Base-by-base conservation (phyloP, 371 early-diverging fungal genomes). In the Mortierella sp. region DNA sequence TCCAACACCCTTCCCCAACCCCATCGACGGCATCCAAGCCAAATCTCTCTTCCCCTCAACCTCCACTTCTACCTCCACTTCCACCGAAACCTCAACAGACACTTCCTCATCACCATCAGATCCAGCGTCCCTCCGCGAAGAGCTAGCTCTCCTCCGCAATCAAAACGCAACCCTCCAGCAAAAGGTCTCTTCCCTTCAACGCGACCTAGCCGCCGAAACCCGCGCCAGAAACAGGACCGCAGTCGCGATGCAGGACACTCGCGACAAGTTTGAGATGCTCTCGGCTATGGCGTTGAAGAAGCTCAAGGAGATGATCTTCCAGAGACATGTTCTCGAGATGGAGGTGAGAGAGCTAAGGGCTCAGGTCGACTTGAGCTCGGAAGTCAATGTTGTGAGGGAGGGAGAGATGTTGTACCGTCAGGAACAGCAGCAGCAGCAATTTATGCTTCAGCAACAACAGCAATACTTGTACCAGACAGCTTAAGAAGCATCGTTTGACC, bases 221-320 rank as follows among this genome's bases (percentile, higher is more conserved):
- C 77, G 88, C 6, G 80, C 88, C 1, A 84, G 89, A 21, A 80
- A 89, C 48, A 87, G 90, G 48, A 75, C 91, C 7, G 81, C 91
- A 38, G 90, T 89, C 8, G 89, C 91, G 31, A 83, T 92, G 75
- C 88, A 90, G 52, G 89, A 89, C 71, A 86, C 91, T 8, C 81
- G 84, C 28, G 91, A 92, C 54, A 90, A 92, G 50, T 91, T 89
- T 68, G 91, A 92, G 74, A 88, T 91, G 57, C 72, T 92, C 8
- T 89, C 90, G 38, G 92, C 90, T 4, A 75, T 91, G 70, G 92
- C 92, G 0, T 92, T 91, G 81, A 89, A 90, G 77, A 92, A 91
- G 65, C 76, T 92, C 19, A 86, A 91, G 71, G 89, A 91, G 70
- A 85, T 92, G 83, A 76, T 86, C 31, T 86, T 82, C 57, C 83